Percentiles rank a stretch among this genome's conserved stretches.
These are phyloP conservation scores for Chaetoscypha palmicola DNA, from an alignment of 2,329 filamentous ascomycete species.

Conservation along the genomic window DNA sequence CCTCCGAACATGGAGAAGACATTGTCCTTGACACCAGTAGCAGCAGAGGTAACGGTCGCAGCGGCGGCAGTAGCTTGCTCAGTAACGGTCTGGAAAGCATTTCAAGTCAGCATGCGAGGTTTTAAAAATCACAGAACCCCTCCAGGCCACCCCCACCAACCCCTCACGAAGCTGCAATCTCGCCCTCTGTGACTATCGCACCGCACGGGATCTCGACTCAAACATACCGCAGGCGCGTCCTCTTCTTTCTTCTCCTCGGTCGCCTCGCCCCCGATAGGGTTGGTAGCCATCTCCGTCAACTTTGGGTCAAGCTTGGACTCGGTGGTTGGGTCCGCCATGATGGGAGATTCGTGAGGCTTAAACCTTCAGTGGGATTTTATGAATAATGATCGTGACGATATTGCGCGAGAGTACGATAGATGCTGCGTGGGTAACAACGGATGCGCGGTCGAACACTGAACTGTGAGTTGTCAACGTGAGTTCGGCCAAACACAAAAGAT, in stretches of 20 bases:
- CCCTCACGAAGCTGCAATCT: slow-evolving; percentile 2
- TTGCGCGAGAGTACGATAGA: not conserved
- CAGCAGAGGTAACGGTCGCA: slow-evolving; percentile 35
- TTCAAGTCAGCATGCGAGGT: slow-evolving; percentile 6
- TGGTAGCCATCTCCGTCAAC: slow-evolving; percentile 39
- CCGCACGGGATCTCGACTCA: too few relatives aligned
- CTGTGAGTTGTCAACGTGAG: slow-evolving; percentile 5
- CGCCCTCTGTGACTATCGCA: too few relatives aligned
- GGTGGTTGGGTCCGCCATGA: slow-evolving; percentile 23
- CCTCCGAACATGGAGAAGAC: slow-evolving; percentile 99
- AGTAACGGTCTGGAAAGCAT: slow-evolving; percentile 24
- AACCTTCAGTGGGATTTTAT: not conserved
- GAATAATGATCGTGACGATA: not conserved
- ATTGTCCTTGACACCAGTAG: slow-evolving; percentile 42
- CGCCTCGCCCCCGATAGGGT: slow-evolving; percentile 22
- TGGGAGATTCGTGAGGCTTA: not conserved
- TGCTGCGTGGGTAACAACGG: too few relatives aligned
- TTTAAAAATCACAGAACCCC: not conserved
- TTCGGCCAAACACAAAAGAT: slow-evolving; percentile 1
- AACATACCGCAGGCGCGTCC: slow-evolving; percentile 8
- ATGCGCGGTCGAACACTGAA: too few relatives aligned
- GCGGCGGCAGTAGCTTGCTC: slow-evolving; percentile 33
- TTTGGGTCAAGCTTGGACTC: slow-evolving; percentile 33
- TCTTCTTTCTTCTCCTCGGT: slow-evolving; percentile 18
- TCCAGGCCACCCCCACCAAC: slow-evolving; percentile 5